Conservation (phyloP, 495 filamentous ascomycete genomes). For the Trichoderma erinaceum region DNA sequence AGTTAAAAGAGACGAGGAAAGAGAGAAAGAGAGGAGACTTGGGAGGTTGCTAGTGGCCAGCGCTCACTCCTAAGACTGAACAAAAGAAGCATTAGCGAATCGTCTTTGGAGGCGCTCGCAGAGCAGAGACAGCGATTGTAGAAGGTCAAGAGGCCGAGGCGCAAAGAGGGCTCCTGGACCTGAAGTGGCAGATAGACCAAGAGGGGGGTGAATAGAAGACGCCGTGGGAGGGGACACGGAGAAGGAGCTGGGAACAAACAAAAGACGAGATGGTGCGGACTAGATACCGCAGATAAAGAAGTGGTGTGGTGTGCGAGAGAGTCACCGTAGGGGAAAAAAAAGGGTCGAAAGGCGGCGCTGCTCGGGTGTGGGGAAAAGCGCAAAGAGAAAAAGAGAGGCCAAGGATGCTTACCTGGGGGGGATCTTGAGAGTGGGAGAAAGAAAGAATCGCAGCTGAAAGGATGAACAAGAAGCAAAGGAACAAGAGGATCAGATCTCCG, state of each 20-base stretch:
- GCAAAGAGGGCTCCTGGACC: background rate
- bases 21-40: background rate
- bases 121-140: constrained; percentile 4
- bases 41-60: constrained; percentile 9
- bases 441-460: background rate
- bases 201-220: background rate
- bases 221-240: background rate
- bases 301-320: background rate
- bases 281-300: background rate
- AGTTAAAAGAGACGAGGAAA: background rate
- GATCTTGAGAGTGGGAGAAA: background rate
- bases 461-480: constrained; percentile 3
- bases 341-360: constrained; percentile 11
- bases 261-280: background rate
- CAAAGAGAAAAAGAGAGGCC: constrained; percentile 10
- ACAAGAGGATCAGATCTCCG: background rate
- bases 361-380: constrained; percentile 9
- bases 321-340: constrained; percentile 1
- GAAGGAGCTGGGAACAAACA: background rate
- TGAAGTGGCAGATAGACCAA: background rate
- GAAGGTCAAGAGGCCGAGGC: background rate
- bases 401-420: background rate
- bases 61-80: constrained; percentile 3
- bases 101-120: constrained; percentile 5
- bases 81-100: constrained; percentile 8